A percentile compares a stretch with the other conserved stretches of the same genome.
Evolutionary conservation across 371 early-diverging fungal species (phyloP).

Genomic region (Rhizopus delemar): DNA sequence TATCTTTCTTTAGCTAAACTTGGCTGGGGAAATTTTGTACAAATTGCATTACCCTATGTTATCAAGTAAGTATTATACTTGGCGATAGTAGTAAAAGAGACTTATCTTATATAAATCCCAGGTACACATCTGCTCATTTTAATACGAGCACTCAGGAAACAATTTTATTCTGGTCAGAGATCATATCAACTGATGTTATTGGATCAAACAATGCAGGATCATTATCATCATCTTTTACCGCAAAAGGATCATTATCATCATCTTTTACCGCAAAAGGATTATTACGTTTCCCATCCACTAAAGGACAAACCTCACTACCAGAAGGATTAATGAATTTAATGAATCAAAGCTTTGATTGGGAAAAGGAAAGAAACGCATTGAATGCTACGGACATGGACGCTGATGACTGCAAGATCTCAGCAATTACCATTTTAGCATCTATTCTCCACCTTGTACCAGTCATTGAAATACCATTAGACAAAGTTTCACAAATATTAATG

Average conservation of each 20-base stretch:
- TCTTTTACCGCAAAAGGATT: constrained; percentile 56
- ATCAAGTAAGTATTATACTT: constrained; percentile 39
- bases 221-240: constrained; percentile 53
- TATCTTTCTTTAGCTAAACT: constrained; percentile 65
- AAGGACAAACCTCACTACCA: constrained; percentile 28
- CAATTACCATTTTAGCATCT: constrained; percentile 15
- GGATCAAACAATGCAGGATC: constrained; percentile 30
- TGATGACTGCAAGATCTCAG: constrained; percentile 15
- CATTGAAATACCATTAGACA: constrained; percentile 45
- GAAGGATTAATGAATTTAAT: constrained; percentile 43
- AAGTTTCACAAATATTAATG: constrained; percentile 38
- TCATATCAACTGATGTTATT: constrained; percentile 47
- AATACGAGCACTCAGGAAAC: constrained; percentile 43
- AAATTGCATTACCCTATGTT: constrained; percentile 69
- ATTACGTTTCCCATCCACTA: constrained; percentile 54
- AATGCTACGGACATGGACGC: constrained; percentile 37
- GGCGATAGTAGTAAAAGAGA: background rate
- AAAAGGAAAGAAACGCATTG: constrained; percentile 47
- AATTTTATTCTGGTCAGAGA: constrained; percentile 56
- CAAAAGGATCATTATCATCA: constrained; percentile 55
- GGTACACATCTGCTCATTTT: constrained; percentile 51
- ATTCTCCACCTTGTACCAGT: constrained; percentile 56
- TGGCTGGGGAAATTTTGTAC: constrained; percentile 68
- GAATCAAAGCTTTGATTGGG: constrained; percentile 52
- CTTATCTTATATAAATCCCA: constrained; percentile 10